Base-by-base conservation (phyloP, 192 early-diverging fungal species). In the Coemansia sp. region DNA sequence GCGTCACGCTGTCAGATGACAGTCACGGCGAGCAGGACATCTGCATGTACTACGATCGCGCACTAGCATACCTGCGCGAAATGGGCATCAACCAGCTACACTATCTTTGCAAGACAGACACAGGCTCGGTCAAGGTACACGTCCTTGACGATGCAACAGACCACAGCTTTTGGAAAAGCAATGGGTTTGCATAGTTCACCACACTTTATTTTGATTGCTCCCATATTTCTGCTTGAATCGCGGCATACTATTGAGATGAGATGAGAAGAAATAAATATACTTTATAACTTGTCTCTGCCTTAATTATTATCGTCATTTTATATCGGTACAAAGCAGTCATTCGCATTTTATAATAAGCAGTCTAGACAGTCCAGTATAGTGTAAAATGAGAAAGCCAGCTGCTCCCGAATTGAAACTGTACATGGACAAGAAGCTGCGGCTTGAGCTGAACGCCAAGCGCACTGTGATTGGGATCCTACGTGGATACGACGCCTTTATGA, bases 401-500 rank as follows among this genome's bases (percentile, higher is more conserved):
- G 77, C 83, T 1, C 88, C 88, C 7, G 88, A 90, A 54, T 73
- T 90, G 58, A 87, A 83, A 50, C 78, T 77, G 21, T 89, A 87
- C 59, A 93, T 98, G 92, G 96, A 98, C 81, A 98, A 98, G 82
- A 86, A 82, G 50, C 77, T 99, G 60, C 87, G 85, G 60, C 80
- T 98, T 51, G 89, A 95, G 64, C 81, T 99, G 53, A 99, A 98
- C 73, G 93, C 90, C 40, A 86, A 85, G 68, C 85, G 97, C 46
- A 86, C 87, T 64, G 91, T 99, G 29, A 90, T 87, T n/a, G 97
- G 97, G 30, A 79, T 98, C 30, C 87, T 99, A 67, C 91, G 97
- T 42, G 96, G 97, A n/a, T 99, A 87, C 67, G 97, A 99, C 67
- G 89, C 97, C 18, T 99, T 98, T 81, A 96, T 99, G 97, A 99